Evolutionary conservation across 805 yeast genomes (phyloP), one percentile per base, ranked within the genome.

Genomic region (Candida nonsorbophila): DNA sequence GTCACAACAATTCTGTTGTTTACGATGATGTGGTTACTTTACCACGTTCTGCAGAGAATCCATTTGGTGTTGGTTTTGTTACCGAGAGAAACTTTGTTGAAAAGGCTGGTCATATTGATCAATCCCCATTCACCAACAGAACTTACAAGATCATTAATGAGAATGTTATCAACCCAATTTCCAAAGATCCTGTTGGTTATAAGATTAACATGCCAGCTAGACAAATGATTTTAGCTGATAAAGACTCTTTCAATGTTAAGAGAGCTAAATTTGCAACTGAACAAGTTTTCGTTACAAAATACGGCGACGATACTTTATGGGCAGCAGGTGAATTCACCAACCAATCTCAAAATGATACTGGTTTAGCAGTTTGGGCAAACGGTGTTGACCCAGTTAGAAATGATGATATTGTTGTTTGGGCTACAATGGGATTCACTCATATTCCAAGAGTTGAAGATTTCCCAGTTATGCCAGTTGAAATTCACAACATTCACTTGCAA

Each of bases 401-500:
- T 55, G 78, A 78, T 12, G 88, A 83, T 44, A 53, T 76, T 34
- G 86, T 83, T 36, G 79, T 83, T 24, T 83, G 90, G 88, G 82
- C 84, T 40, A 82, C 92, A 25, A 53, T 83, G 51, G 87, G 85
- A 16, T 72, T 83, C 62, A 83, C 90, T 3, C 94, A 83, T 51
- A 73, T 82, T 46, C 92, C 92, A 45, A 72, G 84, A 48, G 77
- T 79, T 20, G 94, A 83, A 61, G 90, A 83, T 55, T 83, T 84
- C 80, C 94, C 94, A 27, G 88, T 83, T 29, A 83, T 83, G 94
- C 88, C 92, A 19, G 84, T 79, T 33, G 94, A 83, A 59, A 77
- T 77, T 40, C 77, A 80, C 62, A 58, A 51, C 43, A 77, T 82
- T 43, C 67, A 73, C 34, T 67, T 83, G 33, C 67, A 70, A 25